phyloP scores from a whole-genome alignment of 805 yeast species.

The Candida suzukii region DNA sequence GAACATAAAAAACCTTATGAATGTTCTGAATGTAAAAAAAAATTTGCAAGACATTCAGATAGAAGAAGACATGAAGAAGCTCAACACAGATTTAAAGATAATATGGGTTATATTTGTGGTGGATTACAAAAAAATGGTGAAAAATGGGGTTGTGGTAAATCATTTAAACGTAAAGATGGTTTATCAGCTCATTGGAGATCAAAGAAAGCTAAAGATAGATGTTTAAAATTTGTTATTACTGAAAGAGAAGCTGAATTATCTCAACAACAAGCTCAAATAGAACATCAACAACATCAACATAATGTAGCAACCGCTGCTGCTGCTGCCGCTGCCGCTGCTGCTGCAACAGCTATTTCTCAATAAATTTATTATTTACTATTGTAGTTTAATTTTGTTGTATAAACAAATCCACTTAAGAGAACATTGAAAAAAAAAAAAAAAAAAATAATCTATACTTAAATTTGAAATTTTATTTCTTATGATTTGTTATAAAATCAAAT shows the following conservation, averaged over 20 bases:
- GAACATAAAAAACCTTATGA: constrained; percentile 26
- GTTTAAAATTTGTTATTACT: constrained; percentile 12
- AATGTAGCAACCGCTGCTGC: too few relatives aligned
- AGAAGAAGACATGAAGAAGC: constrained; percentile 27
- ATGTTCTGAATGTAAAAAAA: constrained; percentile 21
- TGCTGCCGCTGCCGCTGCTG: too few relatives aligned
- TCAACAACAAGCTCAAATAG: background rate
- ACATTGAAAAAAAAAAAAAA: too few relatives aligned
- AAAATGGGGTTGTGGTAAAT: constrained; percentile 29
- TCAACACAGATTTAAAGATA: constrained; percentile 18
- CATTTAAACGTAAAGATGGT: constrained; percentile 28
- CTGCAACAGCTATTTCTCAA: too few relatives aligned
- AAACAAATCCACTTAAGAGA: too few relatives aligned
- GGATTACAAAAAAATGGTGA: constrained; percentile 22
- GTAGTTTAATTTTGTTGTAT: too few relatives aligned
- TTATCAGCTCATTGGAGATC: constrained; percentile 30
- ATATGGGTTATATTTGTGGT: constrained; percentile 20
- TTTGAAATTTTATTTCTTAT: too few relatives aligned
- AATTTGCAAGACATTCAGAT: constrained; percentile 28
- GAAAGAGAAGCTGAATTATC: constrained; percentile 2
- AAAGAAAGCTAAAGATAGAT: constrained; percentile 26
- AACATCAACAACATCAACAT: too few relatives aligned
- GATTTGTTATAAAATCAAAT: too few relatives aligned
- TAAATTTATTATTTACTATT: too few relatives aligned
- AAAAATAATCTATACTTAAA: too few relatives aligned